Evolutionary conservation across 257 asterid genomes (phyloP), one percentile per base, ranked within the genome.

Genomic region (Lithospermum erythrorhizon): DNA sequence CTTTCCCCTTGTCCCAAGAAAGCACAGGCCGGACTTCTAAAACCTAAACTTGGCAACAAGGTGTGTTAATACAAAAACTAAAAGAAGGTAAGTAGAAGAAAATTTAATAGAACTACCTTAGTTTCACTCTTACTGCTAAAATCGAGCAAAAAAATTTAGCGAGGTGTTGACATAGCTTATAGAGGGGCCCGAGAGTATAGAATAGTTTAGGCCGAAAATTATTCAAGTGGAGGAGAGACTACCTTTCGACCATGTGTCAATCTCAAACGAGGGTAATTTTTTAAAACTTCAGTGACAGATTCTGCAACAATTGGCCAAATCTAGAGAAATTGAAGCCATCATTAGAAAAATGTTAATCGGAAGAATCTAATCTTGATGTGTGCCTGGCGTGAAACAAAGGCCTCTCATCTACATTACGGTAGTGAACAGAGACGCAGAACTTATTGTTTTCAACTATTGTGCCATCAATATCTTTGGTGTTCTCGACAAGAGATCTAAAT

Each of bases 201-300:
- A 37, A 23, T 6, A 32, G 61, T 21, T 30, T 19, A 6, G 20
- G 60, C 27, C 57, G 21, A 66, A 29, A 45, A 57, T 19, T 21
- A 10, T 41, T 32, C 15, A 55, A 52, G 22, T 25, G 56, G 56
- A 19, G 25, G 57, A 51, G 57, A 68, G 29, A 23, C 49, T 83
- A 91, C 98, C 96, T 86, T 91, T 57, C 98, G 94, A 63, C 98
- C 98, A 73, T 88, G 96, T 16, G 98, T 91, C 78, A 91, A 67
- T 51, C 95, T 76, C 76, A 91, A 67, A 62, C 90, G 94, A 8
- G 96, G 95, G 67, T 83, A 84, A 35, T 71, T 70, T 67, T 82
- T 86, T 80, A 91, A 32, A 70, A 86, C 68, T 16, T 81, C 89
- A 47, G 66, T 66, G 15, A 91, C 95, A 17, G 75, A 66, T 57